phyloP scores from a whole-genome alignment of 2,329 filamentous ascomycete genomes.

The Dichotomopilus funicola region DNA sequence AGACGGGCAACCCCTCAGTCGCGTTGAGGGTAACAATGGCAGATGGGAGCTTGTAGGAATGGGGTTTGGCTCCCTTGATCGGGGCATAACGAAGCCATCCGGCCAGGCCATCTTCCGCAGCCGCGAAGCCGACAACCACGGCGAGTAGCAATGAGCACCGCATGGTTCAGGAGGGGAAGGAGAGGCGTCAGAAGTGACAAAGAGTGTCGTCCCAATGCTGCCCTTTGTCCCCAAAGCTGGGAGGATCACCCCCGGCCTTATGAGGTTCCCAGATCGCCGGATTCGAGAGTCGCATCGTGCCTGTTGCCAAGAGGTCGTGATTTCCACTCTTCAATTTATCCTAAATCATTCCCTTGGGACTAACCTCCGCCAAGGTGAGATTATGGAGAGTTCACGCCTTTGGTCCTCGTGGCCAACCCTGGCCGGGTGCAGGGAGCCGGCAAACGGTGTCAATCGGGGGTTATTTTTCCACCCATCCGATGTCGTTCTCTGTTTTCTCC shows the following conservation, averaged over 20 bases:
- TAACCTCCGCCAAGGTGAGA: constrained; percentile 10
- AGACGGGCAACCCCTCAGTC: constrained; percentile 49
- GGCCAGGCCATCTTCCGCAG: constrained; percentile 53
- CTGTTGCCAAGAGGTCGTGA: not conserved
- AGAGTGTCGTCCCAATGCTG: not conserved
- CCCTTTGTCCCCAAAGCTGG: not conserved
- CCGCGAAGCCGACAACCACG: constrained; percentile 28
- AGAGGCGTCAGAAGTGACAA: not conserved
- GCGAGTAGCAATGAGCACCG: constrained; percentile 15
- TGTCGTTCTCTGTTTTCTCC: not conserved
- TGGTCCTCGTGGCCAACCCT: not conserved
- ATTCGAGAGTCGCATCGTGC: constrained; percentile 6
- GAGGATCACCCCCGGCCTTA: not conserved
- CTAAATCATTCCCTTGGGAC: constrained; percentile 5
- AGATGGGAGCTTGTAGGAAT: constrained; percentile 20
- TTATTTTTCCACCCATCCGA: constrained; percentile 7
- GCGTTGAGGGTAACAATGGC: constrained; percentile 35
- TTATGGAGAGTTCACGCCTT: not conserved
- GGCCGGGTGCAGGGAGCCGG: too few species aligned
- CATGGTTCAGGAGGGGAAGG: constrained; percentile 7
- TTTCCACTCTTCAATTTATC: constrained; percentile 12
- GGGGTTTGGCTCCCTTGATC: constrained; percentile 27
- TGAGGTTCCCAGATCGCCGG: not conserved
- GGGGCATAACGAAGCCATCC: constrained; percentile 61
- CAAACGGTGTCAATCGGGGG: too few species aligned